Evolutionary conservation across 2,329 filamentous ascomycete species (phyloP).

Genomic region (Paecilomyces variotii): DNA sequence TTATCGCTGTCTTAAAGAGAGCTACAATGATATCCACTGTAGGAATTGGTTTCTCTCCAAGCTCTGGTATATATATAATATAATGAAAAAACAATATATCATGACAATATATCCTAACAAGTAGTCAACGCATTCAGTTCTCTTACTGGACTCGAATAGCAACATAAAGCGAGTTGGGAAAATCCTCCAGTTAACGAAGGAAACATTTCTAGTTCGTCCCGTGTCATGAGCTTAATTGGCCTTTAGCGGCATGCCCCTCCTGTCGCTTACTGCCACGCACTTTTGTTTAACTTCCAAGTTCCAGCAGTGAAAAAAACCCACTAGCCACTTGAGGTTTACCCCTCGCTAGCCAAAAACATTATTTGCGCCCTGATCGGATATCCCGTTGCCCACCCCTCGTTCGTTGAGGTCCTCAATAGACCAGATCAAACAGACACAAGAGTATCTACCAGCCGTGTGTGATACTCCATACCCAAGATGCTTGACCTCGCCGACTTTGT

Average conservation of each 20-base stretch:
- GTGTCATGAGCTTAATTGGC: not conserved
- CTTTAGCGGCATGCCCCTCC: not conserved
- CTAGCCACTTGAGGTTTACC: not conserved
- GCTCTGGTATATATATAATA: too few species aligned
- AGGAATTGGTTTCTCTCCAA: too few species aligned
- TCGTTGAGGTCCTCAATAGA: not conserved
- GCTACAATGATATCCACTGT: too few species aligned
- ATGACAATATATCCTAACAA: too few species aligned
- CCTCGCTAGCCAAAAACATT: not conserved
- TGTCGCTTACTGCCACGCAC: not conserved
- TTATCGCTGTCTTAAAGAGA: too few species aligned
- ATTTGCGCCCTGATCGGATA: not conserved
- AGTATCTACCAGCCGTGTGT: not conserved
- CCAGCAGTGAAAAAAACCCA: not conserved
- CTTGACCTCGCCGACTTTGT: slow-evolving; percentile 74
- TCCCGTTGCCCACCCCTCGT: not conserved
- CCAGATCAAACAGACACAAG: not conserved
- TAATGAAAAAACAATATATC: too few species aligned
- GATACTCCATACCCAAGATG: slow-evolving; percentile 42
- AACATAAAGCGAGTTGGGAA: too few species aligned
- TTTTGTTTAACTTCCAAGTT: not conserved
- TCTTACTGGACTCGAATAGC: too few species aligned
- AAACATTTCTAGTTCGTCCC: too few species aligned
- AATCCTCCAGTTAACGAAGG: too few species aligned
- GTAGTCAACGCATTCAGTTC: too few species aligned